Conservation (phyloP, 305 asterid genomes). For the Rubia tinctorum region DNA sequence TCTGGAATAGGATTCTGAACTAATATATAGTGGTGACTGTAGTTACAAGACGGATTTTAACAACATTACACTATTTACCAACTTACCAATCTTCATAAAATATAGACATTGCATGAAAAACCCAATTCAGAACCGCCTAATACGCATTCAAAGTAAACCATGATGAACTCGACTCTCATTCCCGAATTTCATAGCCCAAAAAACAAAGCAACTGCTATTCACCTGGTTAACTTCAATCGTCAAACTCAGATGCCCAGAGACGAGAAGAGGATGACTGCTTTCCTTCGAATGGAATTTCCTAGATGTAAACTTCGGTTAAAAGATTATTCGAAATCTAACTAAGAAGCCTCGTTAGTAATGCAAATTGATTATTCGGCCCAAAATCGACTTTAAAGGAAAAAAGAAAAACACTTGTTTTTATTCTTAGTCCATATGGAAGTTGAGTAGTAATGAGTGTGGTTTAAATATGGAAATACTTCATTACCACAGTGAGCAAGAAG, state of each 20-base stretch:
- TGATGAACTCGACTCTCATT: background rate
- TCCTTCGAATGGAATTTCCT: background rate
- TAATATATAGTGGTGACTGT: background rate
- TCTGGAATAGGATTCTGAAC: background rate
- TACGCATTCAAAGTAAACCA: background rate
- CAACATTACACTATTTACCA: background rate
- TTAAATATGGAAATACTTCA: no score
- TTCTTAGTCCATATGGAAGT: no score
- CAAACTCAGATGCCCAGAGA: background rate
- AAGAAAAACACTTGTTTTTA: no score
- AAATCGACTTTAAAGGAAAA: no score
- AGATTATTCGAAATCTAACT: no score
- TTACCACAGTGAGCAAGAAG: no score
- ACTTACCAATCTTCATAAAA: background rate
- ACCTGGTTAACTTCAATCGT: background rate
- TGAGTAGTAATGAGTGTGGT: no score
- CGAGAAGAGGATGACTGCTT: background rate
- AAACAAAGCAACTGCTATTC: background rate
- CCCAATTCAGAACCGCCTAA: background rate
- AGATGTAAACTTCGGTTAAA: background rate
- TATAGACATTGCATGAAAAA: background rate
- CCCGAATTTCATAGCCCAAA: background rate
- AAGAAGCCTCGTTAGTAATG: no score
- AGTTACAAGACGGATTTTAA: no score
- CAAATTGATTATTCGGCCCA: no score